Conservation (phyloP, 1,284 basidiomycete genomes). For the Sanguinoderma infundibulare region DNA sequence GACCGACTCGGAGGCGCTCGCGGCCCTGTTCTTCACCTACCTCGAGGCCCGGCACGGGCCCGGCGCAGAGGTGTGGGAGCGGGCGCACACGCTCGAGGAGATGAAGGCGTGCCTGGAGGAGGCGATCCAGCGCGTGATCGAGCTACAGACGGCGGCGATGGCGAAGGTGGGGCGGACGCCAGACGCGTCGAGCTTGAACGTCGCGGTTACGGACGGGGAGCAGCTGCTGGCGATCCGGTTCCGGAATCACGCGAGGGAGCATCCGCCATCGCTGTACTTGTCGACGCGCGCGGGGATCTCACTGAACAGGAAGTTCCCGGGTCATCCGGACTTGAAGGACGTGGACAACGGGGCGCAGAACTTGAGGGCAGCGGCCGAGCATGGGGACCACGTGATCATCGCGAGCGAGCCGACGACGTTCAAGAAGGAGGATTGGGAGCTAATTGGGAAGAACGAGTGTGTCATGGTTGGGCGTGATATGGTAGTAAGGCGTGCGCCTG, state of each 20-base stretch:
- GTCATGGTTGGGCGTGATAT: slow-evolving; percentile 38
- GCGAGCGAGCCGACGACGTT: slow-evolving; percentile 43
- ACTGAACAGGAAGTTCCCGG: slow-evolving; percentile 43
- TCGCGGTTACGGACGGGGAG: slow-evolving; percentile 39
- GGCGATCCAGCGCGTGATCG: slow-evolving; percentile 34
- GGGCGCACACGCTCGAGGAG: slow-evolving; percentile 33
- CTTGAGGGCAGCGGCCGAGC: slow-evolving; percentile 30
- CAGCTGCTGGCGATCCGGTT: slow-evolving; percentile 39
- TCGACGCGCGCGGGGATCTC: slow-evolving; percentile 41
- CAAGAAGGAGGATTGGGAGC: slow-evolving; percentile 37
- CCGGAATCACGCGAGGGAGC: slow-evolving; percentile 39
- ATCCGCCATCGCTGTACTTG: slow-evolving; percentile 42
- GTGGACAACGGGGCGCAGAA: slow-evolving; percentile 26
- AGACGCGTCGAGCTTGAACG: slow-evolving; percentile 36
- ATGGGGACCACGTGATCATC: slow-evolving; percentile 41
- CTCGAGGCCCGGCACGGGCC: slow-evolving; percentile 34
- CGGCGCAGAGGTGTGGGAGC: slow-evolving; percentile 33
- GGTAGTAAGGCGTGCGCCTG: slow-evolving; percentile 26
- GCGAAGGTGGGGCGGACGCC: slow-evolving; percentile 15
- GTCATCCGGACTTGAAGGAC: slow-evolving; percentile 38
- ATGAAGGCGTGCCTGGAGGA: slow-evolving; percentile 36
- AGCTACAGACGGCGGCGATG: slow-evolving; percentile 30
- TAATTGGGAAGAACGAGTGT: slow-evolving; percentile 39
- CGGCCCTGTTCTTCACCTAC: slow-evolving; percentile 41
- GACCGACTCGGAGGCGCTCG: slow-evolving; percentile 45